phyloP scores from a whole-genome alignment of 441 rosid species.

The Manihot esculenta region DNA sequence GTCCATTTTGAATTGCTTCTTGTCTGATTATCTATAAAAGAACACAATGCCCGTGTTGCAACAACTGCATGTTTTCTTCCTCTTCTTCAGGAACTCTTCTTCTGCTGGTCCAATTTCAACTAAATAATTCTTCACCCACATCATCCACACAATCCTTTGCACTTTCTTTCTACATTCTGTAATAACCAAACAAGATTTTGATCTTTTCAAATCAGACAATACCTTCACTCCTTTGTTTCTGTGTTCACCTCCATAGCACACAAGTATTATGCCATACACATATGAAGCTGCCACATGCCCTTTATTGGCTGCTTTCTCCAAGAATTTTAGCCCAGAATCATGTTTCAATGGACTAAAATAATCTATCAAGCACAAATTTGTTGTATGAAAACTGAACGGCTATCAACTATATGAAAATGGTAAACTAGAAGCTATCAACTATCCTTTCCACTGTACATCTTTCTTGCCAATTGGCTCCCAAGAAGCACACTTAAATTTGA shows the following conservation, averaged over 20 bases:
- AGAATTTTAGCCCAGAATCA: background rate
- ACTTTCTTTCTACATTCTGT: slow-evolving; percentile 11
- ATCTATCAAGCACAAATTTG: too few relatives aligned
- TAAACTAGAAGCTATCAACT: too few relatives aligned
- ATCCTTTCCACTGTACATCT: too few relatives aligned
- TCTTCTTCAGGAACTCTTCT: background rate
- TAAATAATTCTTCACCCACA: slow-evolving; percentile 4
- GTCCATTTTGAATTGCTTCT: background rate
- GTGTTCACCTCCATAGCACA: background rate
- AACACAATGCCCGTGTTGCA: background rate
- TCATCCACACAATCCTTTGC: accelerated
- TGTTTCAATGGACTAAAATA: background rate
- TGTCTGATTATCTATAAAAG: background rate
- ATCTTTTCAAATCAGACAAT: background rate
- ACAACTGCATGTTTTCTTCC: background rate
- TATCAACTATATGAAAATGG: too few relatives aligned
- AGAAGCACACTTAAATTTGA: too few relatives aligned
- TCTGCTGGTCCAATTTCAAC: background rate
- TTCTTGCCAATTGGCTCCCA: too few relatives aligned
- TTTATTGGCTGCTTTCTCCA: slow-evolving; percentile 7
- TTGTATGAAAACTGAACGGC: too few relatives aligned
- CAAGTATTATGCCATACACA: slow-evolving; percentile 5
- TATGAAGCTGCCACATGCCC: slow-evolving; percentile 16
- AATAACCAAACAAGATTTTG: background rate
- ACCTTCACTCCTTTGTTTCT: background rate